Conservation (phyloP, 495 filamentous ascomycete genomes). For the Hyaloscypha finlandica region DNA sequence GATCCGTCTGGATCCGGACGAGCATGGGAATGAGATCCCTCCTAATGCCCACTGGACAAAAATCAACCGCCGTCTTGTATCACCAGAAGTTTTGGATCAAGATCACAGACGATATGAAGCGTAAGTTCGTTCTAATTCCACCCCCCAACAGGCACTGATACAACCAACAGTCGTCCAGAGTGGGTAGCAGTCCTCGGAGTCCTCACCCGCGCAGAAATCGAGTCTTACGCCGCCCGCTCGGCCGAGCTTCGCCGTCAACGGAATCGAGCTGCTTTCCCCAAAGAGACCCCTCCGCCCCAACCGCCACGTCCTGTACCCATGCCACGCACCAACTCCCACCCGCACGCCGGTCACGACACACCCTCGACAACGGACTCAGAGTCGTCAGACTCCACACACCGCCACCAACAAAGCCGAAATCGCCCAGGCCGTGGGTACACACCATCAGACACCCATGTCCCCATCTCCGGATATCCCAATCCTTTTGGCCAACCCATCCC, state of each 20-base stretch:
- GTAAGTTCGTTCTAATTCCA: conserved; percentile 27
- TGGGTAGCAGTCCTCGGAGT: conserved; percentile 70
- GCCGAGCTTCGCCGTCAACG: conserved; percentile 52
- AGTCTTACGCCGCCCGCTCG: conserved; percentile 57
- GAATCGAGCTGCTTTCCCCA: conserved; percentile 9
- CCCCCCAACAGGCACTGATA: background rate
- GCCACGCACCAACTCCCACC: background rate
- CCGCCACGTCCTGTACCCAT: conserved; percentile 10
- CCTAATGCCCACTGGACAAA: conserved; percentile 71
- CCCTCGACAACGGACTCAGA: conserved; percentile 17
- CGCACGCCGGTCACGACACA: conserved; percentile 12
- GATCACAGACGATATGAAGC: conserved; percentile 70
- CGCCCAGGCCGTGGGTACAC: background rate
- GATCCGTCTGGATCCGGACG: conserved; percentile 46
- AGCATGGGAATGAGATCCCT: conserved; percentile 60
- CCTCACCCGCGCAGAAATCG: conserved; percentile 60
- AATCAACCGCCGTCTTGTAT: conserved; percentile 64
- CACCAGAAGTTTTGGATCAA: conserved; percentile 64
- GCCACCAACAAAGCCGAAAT: background rate
- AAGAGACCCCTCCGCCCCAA: conserved; percentile 11
- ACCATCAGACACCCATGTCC: background rate
- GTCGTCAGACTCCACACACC: conserved; percentile 12
- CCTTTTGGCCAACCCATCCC: conserved; percentile 11
- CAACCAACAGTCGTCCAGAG: conserved; percentile 43
- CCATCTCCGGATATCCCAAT: conserved; percentile 21